Evolutionary conservation across 805 yeast species (phyloP).

Genomic region (Cyberlindnera maclurae): DNA sequence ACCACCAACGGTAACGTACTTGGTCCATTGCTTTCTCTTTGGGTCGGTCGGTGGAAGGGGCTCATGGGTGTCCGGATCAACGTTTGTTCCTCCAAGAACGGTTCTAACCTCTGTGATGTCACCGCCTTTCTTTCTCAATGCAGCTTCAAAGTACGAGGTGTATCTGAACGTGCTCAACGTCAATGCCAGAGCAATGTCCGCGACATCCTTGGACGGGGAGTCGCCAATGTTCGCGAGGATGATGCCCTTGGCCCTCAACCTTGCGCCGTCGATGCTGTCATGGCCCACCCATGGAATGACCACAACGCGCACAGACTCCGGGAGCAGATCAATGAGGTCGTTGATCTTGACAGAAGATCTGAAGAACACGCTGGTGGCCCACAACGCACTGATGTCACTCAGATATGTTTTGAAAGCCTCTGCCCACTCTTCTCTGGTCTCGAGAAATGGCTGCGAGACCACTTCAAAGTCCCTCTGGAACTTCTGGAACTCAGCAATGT

Average conservation of each 20-base stretch:
- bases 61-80: slow-evolving; percentile 29
- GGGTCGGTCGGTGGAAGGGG: slow-evolving; percentile 20
- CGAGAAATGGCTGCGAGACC: slow-evolving; percentile 30
- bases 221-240: slow-evolving; percentile 55
- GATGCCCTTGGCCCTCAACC: slow-evolving; percentile 40
- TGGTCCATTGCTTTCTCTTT: slow-evolving; percentile 31
- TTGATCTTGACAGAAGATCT: slow-evolving; percentile 34
- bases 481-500: slow-evolving; percentile 38
- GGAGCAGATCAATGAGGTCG: slow-evolving; percentile 38
- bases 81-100: slow-evolving; percentile 25
- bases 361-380: slow-evolving; percentile 49
- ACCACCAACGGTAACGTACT: slow-evolving; percentile 39
- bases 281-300: slow-evolving; percentile 56
- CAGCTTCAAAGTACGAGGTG: slow-evolving; percentile 39
- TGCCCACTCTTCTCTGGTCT: slow-evolving; percentile 33
- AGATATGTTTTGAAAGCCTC: slow-evolving; percentile 31
- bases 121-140: slow-evolving; percentile 31
- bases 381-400: slow-evolving; percentile 43
- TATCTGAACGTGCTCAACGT: slow-evolving; percentile 55
- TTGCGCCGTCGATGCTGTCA: slow-evolving; percentile 42
- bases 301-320: slow-evolving; percentile 39
- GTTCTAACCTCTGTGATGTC: slow-evolving; percentile 42
- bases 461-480: slow-evolving; percentile 37
- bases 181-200: slow-evolving; percentile 59
- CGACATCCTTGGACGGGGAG: slow-evolving; percentile 59